Evolutionary conservation across 345 rosid species (phyloP).

Genomic region (Pistacia atlantica): DNA sequence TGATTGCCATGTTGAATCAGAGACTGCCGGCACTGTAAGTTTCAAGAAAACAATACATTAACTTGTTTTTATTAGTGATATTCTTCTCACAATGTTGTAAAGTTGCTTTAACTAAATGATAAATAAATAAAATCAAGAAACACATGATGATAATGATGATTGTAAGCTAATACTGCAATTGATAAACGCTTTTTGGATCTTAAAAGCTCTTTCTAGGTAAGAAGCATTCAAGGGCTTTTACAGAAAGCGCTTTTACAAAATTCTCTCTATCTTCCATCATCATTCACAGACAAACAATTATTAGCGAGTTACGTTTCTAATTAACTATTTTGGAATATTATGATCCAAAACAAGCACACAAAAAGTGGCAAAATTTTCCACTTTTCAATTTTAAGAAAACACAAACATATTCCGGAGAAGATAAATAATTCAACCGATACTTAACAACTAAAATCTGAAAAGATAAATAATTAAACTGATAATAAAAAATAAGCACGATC

Average conservation of each 20-base stretch:
- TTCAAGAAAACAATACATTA: constrained; percentile 4
- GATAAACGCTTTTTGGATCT: background rate
- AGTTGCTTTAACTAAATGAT: background rate
- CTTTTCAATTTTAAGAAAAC: background rate
- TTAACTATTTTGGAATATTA: too few species aligned
- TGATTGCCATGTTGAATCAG: constrained; percentile 65
- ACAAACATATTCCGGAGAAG: background rate
- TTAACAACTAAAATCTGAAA: background rate
- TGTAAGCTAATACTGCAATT: too few species aligned
- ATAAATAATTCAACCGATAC: too few species aligned
- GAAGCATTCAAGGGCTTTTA: too few species aligned
- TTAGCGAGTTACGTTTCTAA: too few species aligned
- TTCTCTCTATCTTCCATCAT: too few species aligned
- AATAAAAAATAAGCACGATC: background rate
- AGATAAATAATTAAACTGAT: background rate
- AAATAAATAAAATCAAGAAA: background rate
- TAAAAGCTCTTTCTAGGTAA: background rate
- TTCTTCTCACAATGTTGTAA: too few species aligned
- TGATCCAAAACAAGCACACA: too few species aligned
- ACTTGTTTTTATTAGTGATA: background rate
- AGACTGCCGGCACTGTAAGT: constrained; percentile 46
- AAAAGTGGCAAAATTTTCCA: too few species aligned
- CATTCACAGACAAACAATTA: too few species aligned
- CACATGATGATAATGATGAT: background rate
- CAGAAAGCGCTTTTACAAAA: too few species aligned